A percentile compares a stretch with the other conserved stretches of the same genome.
Evolutionary conservation across 768 basidiomycete genomes (phyloP).

Genomic region (Pleurotus giganteus): DNA sequence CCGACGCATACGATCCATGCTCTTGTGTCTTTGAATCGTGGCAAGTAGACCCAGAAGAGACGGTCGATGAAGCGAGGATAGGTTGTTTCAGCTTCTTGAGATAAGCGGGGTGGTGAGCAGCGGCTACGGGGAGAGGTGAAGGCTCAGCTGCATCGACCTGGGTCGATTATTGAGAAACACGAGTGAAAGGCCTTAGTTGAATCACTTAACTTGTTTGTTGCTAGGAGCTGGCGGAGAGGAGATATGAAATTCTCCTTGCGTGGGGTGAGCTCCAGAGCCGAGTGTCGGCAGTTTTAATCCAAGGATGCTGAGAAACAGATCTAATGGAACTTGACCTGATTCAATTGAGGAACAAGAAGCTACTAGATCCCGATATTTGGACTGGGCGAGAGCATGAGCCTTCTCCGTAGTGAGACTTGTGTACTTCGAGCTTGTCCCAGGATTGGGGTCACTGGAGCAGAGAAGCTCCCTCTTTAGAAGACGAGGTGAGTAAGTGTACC

Average conservation of each 20-base stretch:
- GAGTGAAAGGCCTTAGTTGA: not conserved
- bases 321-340: slow-evolving; percentile 22
- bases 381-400: slow-evolving; percentile 27
- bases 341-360: not conserved
- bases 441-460: not conserved
- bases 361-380: slow-evolving; percentile 26
- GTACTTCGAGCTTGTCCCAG: slow-evolving; percentile 19
- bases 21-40: not conserved
- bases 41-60: not conserved
- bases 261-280: not conserved
- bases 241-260: too few species aligned
- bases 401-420: slow-evolving; percentile 23
- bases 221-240: too few species aligned
- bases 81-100: slow-evolving; percentile 31
- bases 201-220: not conserved
- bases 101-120: slow-evolving; percentile 42
- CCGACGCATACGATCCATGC: not conserved
- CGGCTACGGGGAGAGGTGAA: slow-evolving; percentile 39
- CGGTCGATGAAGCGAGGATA: slow-evolving; percentile 19
- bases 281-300: slow-evolving; percentile 20
- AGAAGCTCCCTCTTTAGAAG: slow-evolving; percentile 4
- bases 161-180: not conserved
- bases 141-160: not conserved
- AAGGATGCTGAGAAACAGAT: slow-evolving; percentile 24
- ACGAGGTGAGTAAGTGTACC: not conserved